Base-by-base conservation (phyloP, 139 green algal genomes). In the Pleodorina starrii region DNA sequence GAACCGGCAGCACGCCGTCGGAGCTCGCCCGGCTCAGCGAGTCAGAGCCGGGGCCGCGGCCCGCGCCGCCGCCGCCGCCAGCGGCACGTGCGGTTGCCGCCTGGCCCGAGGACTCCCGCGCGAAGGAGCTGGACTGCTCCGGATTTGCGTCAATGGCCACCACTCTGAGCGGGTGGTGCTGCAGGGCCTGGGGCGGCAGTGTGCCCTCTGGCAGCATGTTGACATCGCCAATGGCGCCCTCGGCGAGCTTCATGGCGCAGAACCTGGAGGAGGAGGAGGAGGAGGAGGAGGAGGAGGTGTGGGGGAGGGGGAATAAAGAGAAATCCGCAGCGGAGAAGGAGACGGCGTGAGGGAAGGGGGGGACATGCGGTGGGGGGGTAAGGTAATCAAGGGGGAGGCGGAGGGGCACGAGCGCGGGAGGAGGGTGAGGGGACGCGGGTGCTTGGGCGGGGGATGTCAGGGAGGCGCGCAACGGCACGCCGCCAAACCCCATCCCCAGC, bases 231-330 rank as follows among this genome's bases (percentile, higher is more conserved):
- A 99, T 98, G 80, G 94, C 94, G 5, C 98, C 98, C 76, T 99
- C 98, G 0, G 98, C 98, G 40, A 99, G 94, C 90, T 97, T 97
- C 77, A 99, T 93, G 38, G 98, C 98, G 85, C 98, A 99, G 92
- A 98, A 99, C 32, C 91, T 93, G 84, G 10, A 17, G 25, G 36
- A 35, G 12, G 48, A 44, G 17, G 77, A 43, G 2, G 36, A 46
- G 63, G 63, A 25, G 63, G n/a, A 21, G 29, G 38, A 57, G 5
- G 23, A 57, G 3, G 12, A 36, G n/a, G n/a, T n/a, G n/a, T n/a
- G n/a, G n/a, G n/a, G n/a, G n/a, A n/a, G n/a, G n/a, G n/a, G n/a
- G n/a, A n/a, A n/a, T n/a, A n/a, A n/a, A n/a, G n/a, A n/a, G n/a
- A n/a, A 69, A 5, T 46, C 35, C 32, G 19, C 16, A 16, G 29